Evolutionary conservation across 148 eudicot genomes (phyloP), one percentile per base, ranked within the genome.

Genomic region (Vaccinium vitisidaea): DNA sequence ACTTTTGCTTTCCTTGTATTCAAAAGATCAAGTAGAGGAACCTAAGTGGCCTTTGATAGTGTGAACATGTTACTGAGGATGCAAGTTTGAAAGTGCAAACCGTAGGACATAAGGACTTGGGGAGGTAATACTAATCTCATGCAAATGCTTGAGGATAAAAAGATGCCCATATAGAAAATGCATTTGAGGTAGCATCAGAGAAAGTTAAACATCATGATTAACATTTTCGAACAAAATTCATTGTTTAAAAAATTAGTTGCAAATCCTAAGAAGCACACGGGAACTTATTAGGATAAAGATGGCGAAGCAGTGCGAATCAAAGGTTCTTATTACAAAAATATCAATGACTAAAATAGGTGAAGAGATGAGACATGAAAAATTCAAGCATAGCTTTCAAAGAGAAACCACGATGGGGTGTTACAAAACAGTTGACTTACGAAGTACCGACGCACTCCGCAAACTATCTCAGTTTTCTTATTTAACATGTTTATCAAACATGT

Each of bases 21-120:
- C 46, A 11, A 1, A 80, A 58, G 27, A 55, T 25, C 19, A 49
- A 79, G 30, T 14, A 55, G 49, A 1, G 2, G 1, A 55, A 30
- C 46, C 19, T 23, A 23, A 46, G 12, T 59, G 13, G 27, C 32
- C 32, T 30, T 30, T 30, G 32, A 30, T 30, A 30, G 32, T 30
- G 32, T 30, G 32, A 30, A 30, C 32, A 30, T 30, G 32, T 30
- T 30, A 0, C 1, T 30, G 32, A 2, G 8, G 15, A 32, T 79
- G 54, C 82, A 79, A 54, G 67, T 32, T 30, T 43, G 58, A 55
- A 30, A 56, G 23, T 80, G 82, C 13, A 55, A 80, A 55, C 36
- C 36, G 36, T 1, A 32, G 36, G 36, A 32, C 36, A 32, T 32
- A 32, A 32, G 36, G 36, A 32, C 36, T 32, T 2, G 36, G 36